Base-by-base conservation (phyloP, 208 protist genomes). In the Novymonas esmeraldas region DNA sequence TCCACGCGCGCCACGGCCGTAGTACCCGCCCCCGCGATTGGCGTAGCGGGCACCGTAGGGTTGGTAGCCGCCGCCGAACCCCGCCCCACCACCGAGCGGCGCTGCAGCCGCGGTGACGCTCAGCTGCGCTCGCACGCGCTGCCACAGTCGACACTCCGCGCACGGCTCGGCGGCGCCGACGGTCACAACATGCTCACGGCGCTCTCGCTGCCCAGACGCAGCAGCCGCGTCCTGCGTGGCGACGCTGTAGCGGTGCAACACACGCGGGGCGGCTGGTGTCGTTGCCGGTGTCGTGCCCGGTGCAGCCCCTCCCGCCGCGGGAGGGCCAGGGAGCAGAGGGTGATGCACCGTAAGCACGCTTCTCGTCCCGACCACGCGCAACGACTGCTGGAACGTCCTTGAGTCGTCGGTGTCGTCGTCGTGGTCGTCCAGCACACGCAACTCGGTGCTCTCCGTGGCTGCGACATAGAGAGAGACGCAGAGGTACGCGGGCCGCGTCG, bases 71-170 rank as follows among this genome's bases (percentile, higher is more conserved):
- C 64, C 52, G 5, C 52, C 68, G 22, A 63, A 20, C 2, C 55
- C 58, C 18, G 18, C 24, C 11, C 28, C 39, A 24, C 26, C 20
- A 4, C 38, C 46, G 7, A 54, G 3, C 1, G 41, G 41, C 20
- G 54, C 5, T 6, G 28, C 7, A 2, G 49, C n/a, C 0, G 61
- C 44, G 6, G 61, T 64, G 5, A 76, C 61, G 49, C 29, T 33
- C 46, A 76, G 33, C 56, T 76, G 70, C n/a, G 34, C 24, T 0
- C 62, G 70, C 26, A 76, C 62, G 44, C 59, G 70, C 48, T 70
- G 62, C 70, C 70, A 76, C 10, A 59, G 39, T 5, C 70, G 70
- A 10, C 33, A 51, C 56, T 69, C 70, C 0, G 62, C 61, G 39
- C 62, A 69, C 6, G 70, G 55, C 31, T 70, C 70, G 29, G 52